phyloP scores from a whole-genome alignment of 2,329 filamentous ascomycete species.

The Penicillium expansum region DNA sequence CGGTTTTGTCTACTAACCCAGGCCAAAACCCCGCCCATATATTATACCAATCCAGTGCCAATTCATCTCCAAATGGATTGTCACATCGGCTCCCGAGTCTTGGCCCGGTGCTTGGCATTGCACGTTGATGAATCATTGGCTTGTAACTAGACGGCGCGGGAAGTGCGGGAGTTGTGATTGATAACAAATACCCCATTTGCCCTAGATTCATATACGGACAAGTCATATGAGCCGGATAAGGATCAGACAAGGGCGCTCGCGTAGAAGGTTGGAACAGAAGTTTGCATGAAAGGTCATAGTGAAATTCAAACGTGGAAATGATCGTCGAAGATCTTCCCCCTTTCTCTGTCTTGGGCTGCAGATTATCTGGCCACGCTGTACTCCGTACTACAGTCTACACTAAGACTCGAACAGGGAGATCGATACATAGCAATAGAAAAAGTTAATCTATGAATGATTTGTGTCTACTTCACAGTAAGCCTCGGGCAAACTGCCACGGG shows the following conservation, averaged over 20 bases:
- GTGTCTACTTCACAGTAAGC: conserved; percentile 1
- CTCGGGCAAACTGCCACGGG: conserved; percentile 48
- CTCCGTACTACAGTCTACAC: neutral
- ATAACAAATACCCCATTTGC: neutral
- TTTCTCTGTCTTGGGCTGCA: neutral
- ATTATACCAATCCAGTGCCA: neutral
- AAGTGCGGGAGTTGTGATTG: neutral
- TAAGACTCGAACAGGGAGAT: neutral
- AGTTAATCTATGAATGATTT: neutral
- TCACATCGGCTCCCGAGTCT: conserved; percentile 12
- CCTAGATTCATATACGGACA: neutral
- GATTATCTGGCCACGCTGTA: neutral
- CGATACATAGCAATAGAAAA: neutral
- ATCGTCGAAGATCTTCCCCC: neutral
- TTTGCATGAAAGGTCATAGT: neutral
- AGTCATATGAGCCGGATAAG: neutral
- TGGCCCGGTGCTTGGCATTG: conserved; percentile 17
- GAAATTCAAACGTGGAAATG: neutral
- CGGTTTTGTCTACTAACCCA: neutral
- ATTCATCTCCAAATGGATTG: conserved; percentile 1
- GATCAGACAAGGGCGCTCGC: neutral
- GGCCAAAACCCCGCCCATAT: neutral
- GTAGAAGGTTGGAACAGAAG: neutral
- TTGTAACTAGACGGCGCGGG: neutral
- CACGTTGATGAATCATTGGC: conserved; percentile 6